Evolutionary conservation across 2,329 filamentous ascomycete species (phyloP).

Genomic region (Ophiocordyceps camponoti-rufipedis): DNA sequence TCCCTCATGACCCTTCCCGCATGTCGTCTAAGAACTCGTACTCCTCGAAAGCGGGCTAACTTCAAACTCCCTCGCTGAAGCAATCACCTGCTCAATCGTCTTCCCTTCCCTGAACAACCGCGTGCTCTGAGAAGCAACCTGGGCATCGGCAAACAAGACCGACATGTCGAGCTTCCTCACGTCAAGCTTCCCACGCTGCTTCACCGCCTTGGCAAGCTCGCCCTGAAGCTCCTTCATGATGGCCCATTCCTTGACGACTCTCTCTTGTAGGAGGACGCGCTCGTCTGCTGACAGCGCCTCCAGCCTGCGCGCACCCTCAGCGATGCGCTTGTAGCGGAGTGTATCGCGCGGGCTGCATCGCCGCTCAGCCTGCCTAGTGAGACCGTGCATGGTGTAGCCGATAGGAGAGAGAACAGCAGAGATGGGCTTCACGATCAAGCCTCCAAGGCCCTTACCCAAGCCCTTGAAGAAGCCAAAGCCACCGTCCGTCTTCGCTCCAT

Average conservation of each 20-base stretch:
- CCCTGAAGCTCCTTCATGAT: neutral
- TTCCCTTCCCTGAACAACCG: neutral
- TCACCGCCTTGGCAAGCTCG: neutral
- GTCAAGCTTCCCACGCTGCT: neutral
- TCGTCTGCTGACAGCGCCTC: slow-evolving; percentile 8
- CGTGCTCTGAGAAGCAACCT: neutral
- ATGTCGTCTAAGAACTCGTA: neutral
- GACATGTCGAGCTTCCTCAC: neutral
- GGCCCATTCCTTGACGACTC: neutral
- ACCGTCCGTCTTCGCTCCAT: slow-evolving; percentile 36
- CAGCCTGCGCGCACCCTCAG: slow-evolving; percentile 34
- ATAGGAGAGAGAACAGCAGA: slow-evolving; percentile 41
- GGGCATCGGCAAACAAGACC: neutral
- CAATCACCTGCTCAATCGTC: neutral
- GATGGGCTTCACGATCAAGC: slow-evolving; percentile 46
- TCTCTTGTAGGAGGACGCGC: neutral
- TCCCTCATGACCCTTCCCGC: neutral
- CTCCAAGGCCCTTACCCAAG: slow-evolving; percentile 42
- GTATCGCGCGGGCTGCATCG: slow-evolving; percentile 32
- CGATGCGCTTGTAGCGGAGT: slow-evolving; percentile 37
- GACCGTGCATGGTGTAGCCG: slow-evolving; percentile 45
- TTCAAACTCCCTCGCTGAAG: neutral
- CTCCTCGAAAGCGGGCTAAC: neutral
- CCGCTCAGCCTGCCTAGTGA: slow-evolving; percentile 40
- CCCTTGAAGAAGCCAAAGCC: slow-evolving; percentile 29